A percentile compares a stretch with the other conserved stretches of the same genome.
These are phyloP conservation scores for Picea sitchensis DNA, from an alignment of 75 land plant genomes.

Conservation along the genomic window DNA sequence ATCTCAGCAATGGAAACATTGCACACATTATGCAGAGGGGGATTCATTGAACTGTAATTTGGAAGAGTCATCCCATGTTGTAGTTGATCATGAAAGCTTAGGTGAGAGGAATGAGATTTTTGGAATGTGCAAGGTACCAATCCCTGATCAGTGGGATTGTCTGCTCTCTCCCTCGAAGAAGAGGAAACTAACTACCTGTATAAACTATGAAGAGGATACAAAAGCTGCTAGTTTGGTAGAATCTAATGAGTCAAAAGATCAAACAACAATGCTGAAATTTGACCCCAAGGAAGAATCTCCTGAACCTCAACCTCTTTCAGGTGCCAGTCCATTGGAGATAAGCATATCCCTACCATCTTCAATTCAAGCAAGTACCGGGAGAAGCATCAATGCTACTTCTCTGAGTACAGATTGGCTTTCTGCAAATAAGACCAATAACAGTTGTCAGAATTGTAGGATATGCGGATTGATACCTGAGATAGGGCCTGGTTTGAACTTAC, in stretches of 20 bases:
- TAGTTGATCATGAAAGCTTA: neutral
- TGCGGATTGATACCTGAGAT: neutral
- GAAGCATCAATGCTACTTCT: neutral
- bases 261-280: neutral
- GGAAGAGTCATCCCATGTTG: neutral
- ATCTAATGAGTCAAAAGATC: neutral
- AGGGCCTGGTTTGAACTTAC: neutral
- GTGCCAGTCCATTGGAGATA: neutral
- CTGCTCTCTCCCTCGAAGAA: neutral
- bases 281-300: neutral
- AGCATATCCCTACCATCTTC: neutral
- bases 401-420: neutral
- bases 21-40: neutral
- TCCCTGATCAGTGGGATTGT: neutral
- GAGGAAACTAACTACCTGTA: neutral
- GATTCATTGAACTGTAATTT: neutral
- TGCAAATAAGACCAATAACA: constrained; percentile 4
- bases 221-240: neutral
- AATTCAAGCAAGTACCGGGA: neutral
- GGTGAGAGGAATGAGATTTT: neutral
- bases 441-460: neutral
- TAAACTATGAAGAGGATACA: neutral
- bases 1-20: neutral
- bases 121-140: neutral
- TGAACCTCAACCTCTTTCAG: neutral